A percentile compares a stretch with the other conserved stretches of the same genome.
phyloP scores from a whole-genome alignment of 352 stramenopile genomes.

The Phytopythium aichiense region DNA sequence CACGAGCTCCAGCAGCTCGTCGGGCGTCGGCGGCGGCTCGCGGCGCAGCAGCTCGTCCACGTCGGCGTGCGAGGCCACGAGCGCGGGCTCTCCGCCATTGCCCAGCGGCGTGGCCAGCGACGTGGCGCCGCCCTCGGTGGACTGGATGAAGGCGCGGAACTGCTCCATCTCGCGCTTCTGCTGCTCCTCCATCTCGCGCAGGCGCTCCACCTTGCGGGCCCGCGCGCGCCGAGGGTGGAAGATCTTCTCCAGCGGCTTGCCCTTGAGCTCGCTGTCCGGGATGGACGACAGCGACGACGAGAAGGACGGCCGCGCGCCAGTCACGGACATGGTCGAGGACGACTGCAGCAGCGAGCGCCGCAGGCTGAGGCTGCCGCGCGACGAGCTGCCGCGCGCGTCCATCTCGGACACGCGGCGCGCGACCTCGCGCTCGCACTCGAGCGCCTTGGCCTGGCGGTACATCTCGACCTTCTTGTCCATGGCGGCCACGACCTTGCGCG shows the following conservation, averaged over 20 bases:
- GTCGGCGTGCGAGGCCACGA: conserved; percentile 13
- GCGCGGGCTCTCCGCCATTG: conserved; percentile 34
- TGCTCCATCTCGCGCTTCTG: conserved; percentile 85
- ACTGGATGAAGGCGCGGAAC: conserved; percentile 82
- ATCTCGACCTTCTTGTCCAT: conserved; percentile 86
- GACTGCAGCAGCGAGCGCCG: conserved; percentile 9
- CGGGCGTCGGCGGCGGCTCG: conserved; percentile 24
- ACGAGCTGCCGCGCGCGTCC: conserved; percentile 12
- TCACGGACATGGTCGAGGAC: conserved; percentile 10
- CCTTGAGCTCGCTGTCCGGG: conserved; percentile 32
- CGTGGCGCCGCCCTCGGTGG: conserved; percentile 38
- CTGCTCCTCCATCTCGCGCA: conserved; percentile 67
- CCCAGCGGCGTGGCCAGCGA: conserved; percentile 10
- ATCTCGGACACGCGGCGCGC: conserved; percentile 61
- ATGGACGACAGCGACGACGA: conserved; percentile 6
- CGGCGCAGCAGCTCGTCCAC: conserved; percentile 48
- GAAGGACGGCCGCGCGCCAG: neutral
- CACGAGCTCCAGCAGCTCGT: conserved; percentile 68
- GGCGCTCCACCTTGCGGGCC: conserved; percentile 44
- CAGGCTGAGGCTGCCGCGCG: conserved; percentile 8
- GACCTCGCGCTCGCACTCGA: conserved; percentile 77
- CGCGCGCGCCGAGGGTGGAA: conserved; percentile 70
- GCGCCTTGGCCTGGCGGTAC: conserved; percentile 82
- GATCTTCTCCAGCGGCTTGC: conserved; percentile 68
- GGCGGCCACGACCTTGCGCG: conserved; percentile 57